Evolutionary conservation across 331 rosid species (phyloP), one percentile per base, ranked within the genome.

Genomic region (Rhamnella rubrinervis): DNA sequence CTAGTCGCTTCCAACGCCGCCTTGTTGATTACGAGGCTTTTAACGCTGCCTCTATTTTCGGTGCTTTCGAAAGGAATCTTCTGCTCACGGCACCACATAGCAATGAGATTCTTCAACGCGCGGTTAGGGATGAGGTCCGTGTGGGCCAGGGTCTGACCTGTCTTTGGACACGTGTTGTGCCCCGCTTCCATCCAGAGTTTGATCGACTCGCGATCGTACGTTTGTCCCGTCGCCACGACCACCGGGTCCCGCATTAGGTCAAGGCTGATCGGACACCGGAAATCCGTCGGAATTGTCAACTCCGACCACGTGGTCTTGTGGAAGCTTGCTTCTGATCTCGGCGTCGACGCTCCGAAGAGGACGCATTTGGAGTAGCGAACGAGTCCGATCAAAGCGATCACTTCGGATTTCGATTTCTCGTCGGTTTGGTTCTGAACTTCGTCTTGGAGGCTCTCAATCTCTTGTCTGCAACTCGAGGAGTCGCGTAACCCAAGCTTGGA

Each of bases 241-340:
- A 95, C 99, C 0, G 99, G 99, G 21, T 91, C 96, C 17, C 79
- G 78, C 91, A 95, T 95, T 3, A 95, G 73, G n/a, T 95, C 99
- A 0, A 95, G 75, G 9, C 81, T 89, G 3, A 95, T 91, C 50
- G 99, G 99, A 9, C 97, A 91, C 77, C 90, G 75, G 73, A 84
- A 95, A 63, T 95, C 99, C 0, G 79, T 61, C 58, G 97, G 99
- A 8, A 76, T 13, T 5, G 59, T 70, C 0, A 82, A 0, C 6
- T 91, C 98, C 44, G 78, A 62, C 44, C 77, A 62, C 15, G 84
- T 49, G 2, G 82, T 76, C 52, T 57, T 79, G 55, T 66, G 77
- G 59, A 61, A 85, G 0, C 16, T 46, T 0, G 41, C 20, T 9
- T 64, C 61, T 8, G 76, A 1, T 0, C 53, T 63, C 1, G 95